Base-by-base conservation (phyloP, 129 eudicot genomes). In the Deinandra increscens region DNA sequence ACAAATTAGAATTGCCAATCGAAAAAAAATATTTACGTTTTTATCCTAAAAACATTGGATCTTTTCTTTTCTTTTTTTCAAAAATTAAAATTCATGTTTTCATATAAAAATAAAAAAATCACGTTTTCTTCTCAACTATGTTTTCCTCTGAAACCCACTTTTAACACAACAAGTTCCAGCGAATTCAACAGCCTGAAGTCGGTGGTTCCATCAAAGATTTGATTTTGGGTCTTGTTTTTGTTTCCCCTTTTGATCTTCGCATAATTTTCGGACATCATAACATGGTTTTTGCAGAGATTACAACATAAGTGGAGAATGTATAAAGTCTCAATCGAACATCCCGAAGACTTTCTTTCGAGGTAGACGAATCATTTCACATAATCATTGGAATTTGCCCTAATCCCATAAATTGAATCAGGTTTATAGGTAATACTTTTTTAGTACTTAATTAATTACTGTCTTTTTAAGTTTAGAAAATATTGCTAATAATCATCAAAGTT, bases 261-360 rank as follows among this genome's bases (percentile, higher is more conserved):
- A 29, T 58, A 29, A 29, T 26, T 29, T 58, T 58, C 39, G 2
- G 3, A 33, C 2, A 55, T 55, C 62, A 10, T 55, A 13, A 4
- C 62, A 9, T 55, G 7, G 14, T 11, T 4, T 55, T 13, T 13
- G 8, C 17, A 58, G 19, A 58, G 29, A 29, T 31, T 29, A 12
- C 39, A 12, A 14, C 19, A 58, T 1, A 58, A 5, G 7, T 29
- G 64, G 41, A 29, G 38, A 58, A 29, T 29, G 41, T 0, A 29
- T 29, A 29, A 58, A 58, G 64, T 26, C 38, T 56, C 64, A 29
- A 58, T 26, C 64, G 9, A 58, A 58, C 19, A 26, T 58, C 36
- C 17, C 19, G 19, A 58, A 58, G 9, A 29, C 13, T 13, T 58
- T 14, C 9, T 29, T 58, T 58, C 10, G 19, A 36, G 39, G 7